Evolutionary conservation across 2,329 filamentous ascomycete species (phyloP).

Genomic region (Ilyonectria robusta): DNA sequence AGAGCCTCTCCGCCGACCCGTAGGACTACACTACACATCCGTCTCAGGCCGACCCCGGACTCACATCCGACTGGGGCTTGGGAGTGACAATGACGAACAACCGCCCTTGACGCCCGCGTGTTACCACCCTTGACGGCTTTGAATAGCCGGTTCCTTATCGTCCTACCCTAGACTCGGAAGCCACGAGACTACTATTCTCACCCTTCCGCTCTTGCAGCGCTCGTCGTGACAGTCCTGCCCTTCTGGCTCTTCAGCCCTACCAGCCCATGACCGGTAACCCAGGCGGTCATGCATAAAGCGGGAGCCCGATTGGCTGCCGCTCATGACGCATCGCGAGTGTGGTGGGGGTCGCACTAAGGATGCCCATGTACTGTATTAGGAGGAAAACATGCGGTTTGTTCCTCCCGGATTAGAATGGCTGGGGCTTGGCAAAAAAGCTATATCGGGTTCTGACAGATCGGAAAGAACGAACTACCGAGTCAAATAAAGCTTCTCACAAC

Average conservation of each 20-base stretch:
- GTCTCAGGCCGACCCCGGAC: conserved; percentile 7
- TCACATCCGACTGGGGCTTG: background rate
- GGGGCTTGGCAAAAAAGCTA: too few relatives aligned
- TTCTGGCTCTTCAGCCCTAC: conserved; percentile 23
- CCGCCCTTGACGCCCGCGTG: background rate
- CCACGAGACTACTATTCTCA: background rate
- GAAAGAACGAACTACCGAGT: too few relatives aligned
- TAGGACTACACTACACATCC: conserved; percentile 13
- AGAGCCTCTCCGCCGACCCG: conserved; percentile 22
- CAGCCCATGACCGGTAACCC: conserved; percentile 20
- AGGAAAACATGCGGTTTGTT: too few relatives aligned
- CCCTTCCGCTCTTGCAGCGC: background rate
- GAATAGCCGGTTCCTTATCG: background rate
- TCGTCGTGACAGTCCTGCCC: background rate
- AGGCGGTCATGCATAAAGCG: conserved; percentile 27
- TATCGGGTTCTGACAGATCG: too few relatives aligned
- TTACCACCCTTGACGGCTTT: background rate
- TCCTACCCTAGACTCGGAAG: background rate
- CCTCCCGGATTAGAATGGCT: too few relatives aligned
- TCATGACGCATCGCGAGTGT: conserved; percentile 16
- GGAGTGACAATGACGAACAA: conserved; percentile 5
- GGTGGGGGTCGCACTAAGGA: conserved; percentile 12
- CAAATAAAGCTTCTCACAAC: too few relatives aligned
- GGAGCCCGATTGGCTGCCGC: conserved; percentile 23
- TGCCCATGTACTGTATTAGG: background rate